Evolutionary conservation across 2,329 filamentous ascomycete genomes (phyloP).

Genomic region (Aspergillus pseudoglaucus): DNA sequence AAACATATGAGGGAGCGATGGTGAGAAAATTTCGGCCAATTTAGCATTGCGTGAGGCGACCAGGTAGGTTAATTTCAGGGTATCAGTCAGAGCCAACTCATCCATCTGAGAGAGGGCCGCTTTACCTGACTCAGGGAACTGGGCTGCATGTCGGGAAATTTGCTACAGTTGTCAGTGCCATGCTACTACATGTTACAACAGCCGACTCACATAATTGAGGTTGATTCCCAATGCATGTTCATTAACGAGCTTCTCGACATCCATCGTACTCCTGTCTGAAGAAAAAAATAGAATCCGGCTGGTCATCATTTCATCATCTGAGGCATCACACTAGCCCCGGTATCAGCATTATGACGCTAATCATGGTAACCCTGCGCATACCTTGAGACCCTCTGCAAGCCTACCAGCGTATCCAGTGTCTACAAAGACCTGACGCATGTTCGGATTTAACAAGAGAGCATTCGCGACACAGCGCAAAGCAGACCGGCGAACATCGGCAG

Average conservation of each 20-base stretch:
- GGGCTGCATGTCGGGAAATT: conserved; percentile 61
- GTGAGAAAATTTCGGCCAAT: conserved; percentile 56
- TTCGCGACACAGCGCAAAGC: conserved; percentile 81
- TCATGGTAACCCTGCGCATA: conserved; percentile 13
- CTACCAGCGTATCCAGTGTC: conserved; percentile 62
- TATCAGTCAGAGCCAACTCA: conserved; percentile 75
- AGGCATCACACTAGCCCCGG: conserved; percentile 51
- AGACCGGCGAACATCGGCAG: conserved; percentile 60
- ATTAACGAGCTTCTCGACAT: conserved; percentile 60
- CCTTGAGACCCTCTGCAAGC: conserved; percentile 63
- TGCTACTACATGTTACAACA: background rate
- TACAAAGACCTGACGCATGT: conserved; percentile 66
- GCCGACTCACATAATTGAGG: conserved; percentile 48
- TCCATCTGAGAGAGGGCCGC: conserved; percentile 47
- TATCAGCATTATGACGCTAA: conserved; percentile 3
- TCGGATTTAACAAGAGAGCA: conserved; percentile 63
- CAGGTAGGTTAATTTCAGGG: conserved; percentile 84
- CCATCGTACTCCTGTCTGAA: conserved; percentile 67
- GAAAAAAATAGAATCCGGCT: conserved; percentile 74
- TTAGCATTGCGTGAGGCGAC: conserved; percentile 68
- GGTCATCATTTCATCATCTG: conserved; percentile 79
- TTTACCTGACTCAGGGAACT: conserved; percentile 40
- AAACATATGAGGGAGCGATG: conserved; percentile 63
- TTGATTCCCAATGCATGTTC: conserved; percentile 61
- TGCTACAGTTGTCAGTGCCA: conserved; percentile 41